Percentiles rank a stretch among this genome's conserved stretches.
Evolutionary conservation across 129 eudicot genomes (phyloP).

Genomic region (Smallanthus sonchifolius): DNA sequence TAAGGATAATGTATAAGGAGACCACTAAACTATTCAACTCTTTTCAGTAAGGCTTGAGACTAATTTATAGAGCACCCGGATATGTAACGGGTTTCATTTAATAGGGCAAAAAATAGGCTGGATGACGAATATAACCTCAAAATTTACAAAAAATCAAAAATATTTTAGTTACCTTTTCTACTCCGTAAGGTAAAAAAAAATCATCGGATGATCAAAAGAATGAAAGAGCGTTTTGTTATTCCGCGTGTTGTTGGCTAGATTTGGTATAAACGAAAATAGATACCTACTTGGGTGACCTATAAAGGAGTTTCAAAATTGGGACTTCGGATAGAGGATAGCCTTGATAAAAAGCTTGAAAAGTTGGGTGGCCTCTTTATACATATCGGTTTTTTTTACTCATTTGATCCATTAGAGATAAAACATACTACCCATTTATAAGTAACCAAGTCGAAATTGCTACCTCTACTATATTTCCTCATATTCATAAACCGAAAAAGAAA

Average conservation of each 20-base stretch:
- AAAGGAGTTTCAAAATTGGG: background rate
- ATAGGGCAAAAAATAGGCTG: background rate
- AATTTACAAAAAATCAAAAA: background rate
- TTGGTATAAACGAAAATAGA: background rate
- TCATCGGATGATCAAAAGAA: background rate
- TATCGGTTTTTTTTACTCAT: background rate
- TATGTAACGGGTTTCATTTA: background rate
- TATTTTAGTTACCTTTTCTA: background rate
- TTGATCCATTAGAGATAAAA: background rate
- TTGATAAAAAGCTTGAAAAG: background rate
- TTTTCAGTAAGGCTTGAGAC: background rate
- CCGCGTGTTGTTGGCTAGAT: background rate
- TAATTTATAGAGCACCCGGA: background rate
- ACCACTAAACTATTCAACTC: background rate
- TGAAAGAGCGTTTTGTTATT: background rate
- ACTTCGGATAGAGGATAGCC: background rate
- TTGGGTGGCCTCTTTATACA: background rate
- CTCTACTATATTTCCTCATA: background rate
- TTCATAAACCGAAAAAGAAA: background rate
- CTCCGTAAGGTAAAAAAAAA: background rate
- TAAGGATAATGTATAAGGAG: background rate
- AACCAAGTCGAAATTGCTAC: background rate
- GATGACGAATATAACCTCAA: background rate
- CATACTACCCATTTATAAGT: background rate
- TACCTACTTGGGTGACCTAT: background rate